phyloP scores from a whole-genome alignment of 345 rosid species.

The Corymbia maculata region DNA sequence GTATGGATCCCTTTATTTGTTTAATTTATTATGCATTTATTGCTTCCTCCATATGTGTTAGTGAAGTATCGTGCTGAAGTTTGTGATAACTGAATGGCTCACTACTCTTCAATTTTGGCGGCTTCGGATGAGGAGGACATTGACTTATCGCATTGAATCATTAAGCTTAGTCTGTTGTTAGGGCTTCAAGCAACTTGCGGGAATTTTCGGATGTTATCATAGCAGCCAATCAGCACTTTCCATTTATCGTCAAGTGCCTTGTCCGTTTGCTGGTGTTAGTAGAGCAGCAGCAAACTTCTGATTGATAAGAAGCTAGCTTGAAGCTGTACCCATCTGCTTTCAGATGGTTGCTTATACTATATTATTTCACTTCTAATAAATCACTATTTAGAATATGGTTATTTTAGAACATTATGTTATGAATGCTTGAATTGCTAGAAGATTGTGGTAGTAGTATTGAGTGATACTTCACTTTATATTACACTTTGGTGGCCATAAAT shows the following conservation, averaged over 20 bases:
- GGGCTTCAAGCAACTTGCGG: not conserved
- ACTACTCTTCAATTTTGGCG: not conserved
- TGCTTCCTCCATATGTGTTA: not conserved
- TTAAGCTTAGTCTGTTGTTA: not conserved
- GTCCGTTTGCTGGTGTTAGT: not conserved
- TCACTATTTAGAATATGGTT: not conserved
- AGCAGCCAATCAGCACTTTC: not conserved
- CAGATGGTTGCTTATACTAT: not conserved
- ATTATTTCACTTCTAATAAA: not conserved
- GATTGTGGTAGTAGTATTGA: not conserved
- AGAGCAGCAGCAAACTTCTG: not conserved
- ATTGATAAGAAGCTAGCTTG: not conserved
- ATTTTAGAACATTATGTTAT: not conserved
- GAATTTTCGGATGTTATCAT: not conserved
- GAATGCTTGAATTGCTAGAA: not conserved
- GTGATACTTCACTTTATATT: not conserved
- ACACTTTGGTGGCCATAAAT: not conserved
- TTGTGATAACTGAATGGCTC: not conserved
- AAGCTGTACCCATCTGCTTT: not conserved
- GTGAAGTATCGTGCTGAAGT: not conserved
- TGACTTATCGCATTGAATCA: not conserved
- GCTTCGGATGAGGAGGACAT: not conserved
- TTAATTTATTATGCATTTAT: not conserved
- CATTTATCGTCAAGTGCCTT: not conserved
- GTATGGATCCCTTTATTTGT: not conserved